A percentile compares a stretch with the other conserved stretches of the same genome.
Conservation (phyloP, 495 filamentous ascomycete genomes). For the Annulohypoxylon bovei region DNA sequence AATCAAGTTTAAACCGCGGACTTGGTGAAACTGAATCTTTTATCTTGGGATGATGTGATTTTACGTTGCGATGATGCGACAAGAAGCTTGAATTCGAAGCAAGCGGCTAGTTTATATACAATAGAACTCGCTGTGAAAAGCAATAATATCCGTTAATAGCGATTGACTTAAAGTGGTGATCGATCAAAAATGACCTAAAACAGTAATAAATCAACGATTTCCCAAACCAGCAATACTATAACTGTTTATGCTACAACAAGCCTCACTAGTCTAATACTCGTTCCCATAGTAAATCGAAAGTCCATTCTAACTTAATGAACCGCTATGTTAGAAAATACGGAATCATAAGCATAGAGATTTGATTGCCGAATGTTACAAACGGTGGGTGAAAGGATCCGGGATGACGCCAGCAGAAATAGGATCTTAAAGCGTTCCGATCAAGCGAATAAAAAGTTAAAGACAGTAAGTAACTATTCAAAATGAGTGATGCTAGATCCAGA, state of each 20-base stretch:
- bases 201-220: neutral
- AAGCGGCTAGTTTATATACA: slow-evolving; percentile 11
- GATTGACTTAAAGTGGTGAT: neutral
- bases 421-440: neutral
- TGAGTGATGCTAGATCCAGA: too few species aligned
- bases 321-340: too few species aligned
- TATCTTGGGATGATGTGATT: neutral
- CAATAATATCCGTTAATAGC: neutral
- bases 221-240: neutral
- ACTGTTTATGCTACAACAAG: too few species aligned
- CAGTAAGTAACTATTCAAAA: too few species aligned
- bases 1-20: neutral
- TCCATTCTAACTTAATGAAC: too few species aligned
- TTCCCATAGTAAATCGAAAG: too few species aligned
- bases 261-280: too few species aligned
- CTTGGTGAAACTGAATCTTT: neutral
- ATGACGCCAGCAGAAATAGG: neutral
- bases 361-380: neutral
- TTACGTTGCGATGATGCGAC: neutral
- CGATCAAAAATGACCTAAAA: neutral
- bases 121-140: neutral
- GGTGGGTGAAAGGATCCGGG: neutral
- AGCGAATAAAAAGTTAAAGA: too few species aligned
- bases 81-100: neutral
- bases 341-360: neutral